A percentile compares a stretch with the other conserved stretches of the same genome.
Conservation (phyloP, 352 stramenopile genomes). For the Globisporangium middletonii region DNA sequence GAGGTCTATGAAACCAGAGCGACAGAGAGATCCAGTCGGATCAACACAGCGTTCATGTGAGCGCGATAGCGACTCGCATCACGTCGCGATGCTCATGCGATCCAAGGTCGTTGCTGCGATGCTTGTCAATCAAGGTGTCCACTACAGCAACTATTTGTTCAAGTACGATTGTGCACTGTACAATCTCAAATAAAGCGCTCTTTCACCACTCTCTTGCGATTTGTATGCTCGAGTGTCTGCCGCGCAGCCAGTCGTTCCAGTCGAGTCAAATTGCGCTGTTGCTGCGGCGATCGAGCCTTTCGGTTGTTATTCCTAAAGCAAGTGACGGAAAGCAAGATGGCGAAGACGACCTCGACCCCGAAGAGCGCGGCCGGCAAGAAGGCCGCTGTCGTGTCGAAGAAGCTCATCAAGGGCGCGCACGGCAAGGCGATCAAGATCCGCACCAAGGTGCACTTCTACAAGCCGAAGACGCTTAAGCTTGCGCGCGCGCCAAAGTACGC, state of each 20-base stretch:
- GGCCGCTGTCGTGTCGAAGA: slow-evolving; percentile 91
- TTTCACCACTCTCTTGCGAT: no score
- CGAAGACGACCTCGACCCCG: slow-evolving; percentile 48
- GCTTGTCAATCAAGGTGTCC: no score
- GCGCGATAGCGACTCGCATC: no score
- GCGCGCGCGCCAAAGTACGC: slow-evolving; percentile 95
- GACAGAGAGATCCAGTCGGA: no score
- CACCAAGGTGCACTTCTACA: slow-evolving; percentile 99
- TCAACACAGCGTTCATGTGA: no score
- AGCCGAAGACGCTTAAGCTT: slow-evolving; percentile 96
- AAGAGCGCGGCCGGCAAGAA: slow-evolving; percentile 89
- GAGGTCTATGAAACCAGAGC: no score
- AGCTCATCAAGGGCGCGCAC: slow-evolving; percentile 94
- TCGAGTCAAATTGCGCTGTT: background rate
- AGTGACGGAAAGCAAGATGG: slow-evolving; percentile 71
- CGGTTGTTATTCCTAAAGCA: slow-evolving; percentile 18
- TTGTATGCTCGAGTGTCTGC: no score
- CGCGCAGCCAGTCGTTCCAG: background rate
- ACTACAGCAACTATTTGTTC: no score
- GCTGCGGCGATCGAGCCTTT: background rate
- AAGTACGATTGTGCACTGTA: no score
- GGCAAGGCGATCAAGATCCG: slow-evolving; percentile 98
- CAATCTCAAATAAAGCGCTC: no score
- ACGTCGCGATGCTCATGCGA: no score
- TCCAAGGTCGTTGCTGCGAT: no score